Percentiles rank a stretch among this genome's conserved stretches.
These are phyloP conservation scores for Capronia americana DNA, from an alignment of 2,329 filamentous ascomycete genomes.

Conservation along the genomic window DNA sequence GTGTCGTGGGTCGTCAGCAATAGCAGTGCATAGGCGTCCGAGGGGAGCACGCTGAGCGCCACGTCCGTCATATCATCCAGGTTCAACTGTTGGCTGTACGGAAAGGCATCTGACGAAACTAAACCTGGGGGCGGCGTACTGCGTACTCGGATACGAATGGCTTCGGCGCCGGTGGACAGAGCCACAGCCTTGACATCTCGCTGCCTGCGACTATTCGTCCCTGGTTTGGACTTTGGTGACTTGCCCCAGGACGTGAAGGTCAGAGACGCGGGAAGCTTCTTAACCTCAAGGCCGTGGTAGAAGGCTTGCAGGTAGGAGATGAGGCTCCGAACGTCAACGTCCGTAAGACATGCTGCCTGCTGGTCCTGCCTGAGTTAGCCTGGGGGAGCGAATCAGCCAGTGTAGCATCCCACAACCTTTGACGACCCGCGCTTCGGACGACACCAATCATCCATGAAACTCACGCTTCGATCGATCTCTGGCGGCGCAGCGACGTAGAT, in stretches of 20 bases:
- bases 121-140: conserved; percentile 50
- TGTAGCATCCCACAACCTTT: conserved; percentile 50
- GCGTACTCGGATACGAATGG: conserved; percentile 61
- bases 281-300: conserved; percentile 63
- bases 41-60: conserved; percentile 59
- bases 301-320: conserved; percentile 55
- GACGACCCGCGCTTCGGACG: conserved; percentile 49
- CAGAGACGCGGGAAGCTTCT: conserved; percentile 50
- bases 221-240: conserved; percentile 26
- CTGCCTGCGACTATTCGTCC: conserved; percentile 41
- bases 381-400: conserved; percentile 39
- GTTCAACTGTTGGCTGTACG: conserved; percentile 58
- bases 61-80: conserved; percentile 67
- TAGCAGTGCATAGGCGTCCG: conserved; percentile 65
- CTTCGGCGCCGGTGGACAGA: conserved; percentile 48
- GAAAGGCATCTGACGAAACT: conserved; percentile 7
- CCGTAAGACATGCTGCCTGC: background rate
- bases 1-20: conserved; percentile 67
- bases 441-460: conserved; percentile 2
- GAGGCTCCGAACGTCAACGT: conserved; percentile 44
- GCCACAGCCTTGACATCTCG: conserved; percentile 48
- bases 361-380: conserved; percentile 47
- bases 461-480: conserved; percentile 1
- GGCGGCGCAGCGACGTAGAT: conserved; percentile 53
- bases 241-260: conserved; percentile 56